Percentiles rank a stretch among this genome's conserved stretches.
Conservation (phyloP, 2,329 filamentous ascomycete species). For the Ceratocystis papillata region DNA sequence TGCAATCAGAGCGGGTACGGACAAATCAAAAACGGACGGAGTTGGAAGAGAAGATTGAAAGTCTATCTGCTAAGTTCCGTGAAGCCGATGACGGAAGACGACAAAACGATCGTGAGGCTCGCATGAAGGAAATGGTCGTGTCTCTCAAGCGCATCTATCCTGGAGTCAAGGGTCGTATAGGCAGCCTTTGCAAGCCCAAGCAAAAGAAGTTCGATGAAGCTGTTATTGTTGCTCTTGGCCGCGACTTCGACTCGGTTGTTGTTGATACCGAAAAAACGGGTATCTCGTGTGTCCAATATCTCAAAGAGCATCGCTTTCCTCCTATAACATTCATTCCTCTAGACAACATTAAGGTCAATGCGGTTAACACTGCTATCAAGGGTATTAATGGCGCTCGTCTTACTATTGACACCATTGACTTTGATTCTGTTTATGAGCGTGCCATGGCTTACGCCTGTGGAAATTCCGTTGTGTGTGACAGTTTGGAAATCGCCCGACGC, state of each 20-base stretch:
- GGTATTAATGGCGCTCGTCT: slow-evolving; percentile 75
- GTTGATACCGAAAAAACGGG: slow-evolving; percentile 93
- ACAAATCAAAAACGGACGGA: slow-evolving; percentile 75
- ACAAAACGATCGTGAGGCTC: slow-evolving; percentile 70
- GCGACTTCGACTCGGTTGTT: slow-evolving; percentile 87
- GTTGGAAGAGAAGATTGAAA: slow-evolving; percentile 80
- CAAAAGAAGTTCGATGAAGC: slow-evolving; percentile 95
- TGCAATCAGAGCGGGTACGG: slow-evolving; percentile 72
- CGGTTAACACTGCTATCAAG: slow-evolving; percentile 81
- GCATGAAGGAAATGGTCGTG: slow-evolving; percentile 71
- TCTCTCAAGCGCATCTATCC: slow-evolving; percentile 84
- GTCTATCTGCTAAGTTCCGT: slow-evolving; percentile 66
- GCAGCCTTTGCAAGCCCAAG: slow-evolving; percentile 88
- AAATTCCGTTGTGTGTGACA: slow-evolving; percentile 89
- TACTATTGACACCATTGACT: slow-evolving; percentile 93
- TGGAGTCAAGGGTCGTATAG: slow-evolving; percentile 80
- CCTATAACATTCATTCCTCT: slow-evolving; percentile 92
- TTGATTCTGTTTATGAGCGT: slow-evolving; percentile 75
- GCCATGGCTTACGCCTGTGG: slow-evolving; percentile 93
- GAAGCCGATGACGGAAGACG: slow-evolving; percentile 77
- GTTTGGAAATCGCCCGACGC: slow-evolving; percentile 71
- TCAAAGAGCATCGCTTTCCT: slow-evolving; percentile 77
- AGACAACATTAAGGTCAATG: slow-evolving; percentile 93
- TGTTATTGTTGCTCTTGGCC: slow-evolving; percentile 80
- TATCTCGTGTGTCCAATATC: slow-evolving; percentile 84